Base-by-base conservation (phyloP, 441 rosid genomes). In the Adansonia grandidieri region DNA sequence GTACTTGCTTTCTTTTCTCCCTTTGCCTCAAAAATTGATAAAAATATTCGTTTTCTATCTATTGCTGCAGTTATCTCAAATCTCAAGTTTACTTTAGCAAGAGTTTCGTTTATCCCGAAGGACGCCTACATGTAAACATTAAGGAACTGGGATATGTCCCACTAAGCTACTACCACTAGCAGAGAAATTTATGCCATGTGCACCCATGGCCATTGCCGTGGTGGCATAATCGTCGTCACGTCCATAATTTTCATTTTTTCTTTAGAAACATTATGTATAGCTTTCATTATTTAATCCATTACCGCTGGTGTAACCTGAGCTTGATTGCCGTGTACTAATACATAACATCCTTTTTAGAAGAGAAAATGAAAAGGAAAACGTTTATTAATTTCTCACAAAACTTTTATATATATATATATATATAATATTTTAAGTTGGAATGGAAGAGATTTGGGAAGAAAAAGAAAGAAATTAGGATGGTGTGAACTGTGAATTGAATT, bases 1-100 rank as follows among this genome's bases (percentile, higher is more conserved):
- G 47, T 63, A 63, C 68, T 61, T 11, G 66, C 66, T 62, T 24
- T 62, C 8, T 61, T 61, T 24, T 63, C 44, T 28, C 67, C 6
- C 44, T 63, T 6, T 63, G 10, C 10, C 17, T 3, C 9, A 10
- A 20, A 42, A 44, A 9, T 42, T 66, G 24, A 42, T 42, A 17
- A 42, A 66, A 1, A 66, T 42, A 66, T 66, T 40, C 28, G 28
- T n/a, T n/a, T 17, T 17, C 15, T n/a, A 40, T 67, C 44, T n/a
- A 8, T 44, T 42, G 22, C 71, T 17, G 15, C 28, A 67, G 15
- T 67, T 44, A 10, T 44, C 71, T 32, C 37, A 32, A 32, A 32
- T 67, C 71, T 67, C 68, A 32, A 63, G 68, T 20, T 19, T 7
- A 7, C 4, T 19, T 60, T 60, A 20, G 32, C 1, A 40, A 22